A percentile compares a stretch with the other conserved stretches of the same genome.
phyloP scores from a whole-genome alignment of 768 basidiomycete genomes.

The Coprinopsis sp. region DNA sequence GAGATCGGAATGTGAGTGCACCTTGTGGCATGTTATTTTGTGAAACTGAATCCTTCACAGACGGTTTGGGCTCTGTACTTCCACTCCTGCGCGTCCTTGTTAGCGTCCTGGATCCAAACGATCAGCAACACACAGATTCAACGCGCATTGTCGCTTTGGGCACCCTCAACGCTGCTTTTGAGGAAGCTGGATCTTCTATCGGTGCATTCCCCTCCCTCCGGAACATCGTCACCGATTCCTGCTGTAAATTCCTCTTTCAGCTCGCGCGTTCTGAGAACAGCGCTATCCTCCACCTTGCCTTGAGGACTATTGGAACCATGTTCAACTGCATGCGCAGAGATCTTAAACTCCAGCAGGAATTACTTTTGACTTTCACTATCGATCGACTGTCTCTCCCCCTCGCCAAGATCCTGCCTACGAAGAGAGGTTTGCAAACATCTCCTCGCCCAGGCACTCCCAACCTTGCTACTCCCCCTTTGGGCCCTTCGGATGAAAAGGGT shows the following conservation, averaged over 20 bases:
- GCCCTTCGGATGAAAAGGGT: constrained; percentile 41
- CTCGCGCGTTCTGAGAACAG: constrained; percentile 88
- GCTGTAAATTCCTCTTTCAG: constrained; percentile 96
- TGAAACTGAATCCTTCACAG: constrained; percentile 30
- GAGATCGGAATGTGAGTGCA: constrained; percentile 39
- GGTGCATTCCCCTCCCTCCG: constrained; percentile 74
- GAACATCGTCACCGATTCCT: constrained; percentile 76
- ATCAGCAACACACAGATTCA: constrained; percentile 94
- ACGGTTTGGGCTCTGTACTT: constrained; percentile 87
- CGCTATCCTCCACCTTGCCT: constrained; percentile 68
- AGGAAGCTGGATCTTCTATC: constrained; percentile 74
- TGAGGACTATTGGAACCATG: constrained; percentile 84
- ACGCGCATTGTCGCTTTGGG: constrained; percentile 86
- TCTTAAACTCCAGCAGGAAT: constrained; percentile 91
- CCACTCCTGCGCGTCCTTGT: constrained; percentile 93
- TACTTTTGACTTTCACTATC: constrained; percentile 91
- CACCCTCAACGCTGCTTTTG: constrained; percentile 83
- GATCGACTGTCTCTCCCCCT: constrained; percentile 77
- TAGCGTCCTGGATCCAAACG: constrained; percentile 91
- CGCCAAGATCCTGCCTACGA: constrained; percentile 25
- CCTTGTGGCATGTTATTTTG: not conserved
- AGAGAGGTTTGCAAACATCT: constrained; percentile 35
- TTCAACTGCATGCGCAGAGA: constrained; percentile 82
- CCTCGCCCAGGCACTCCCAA: constrained; percentile 50
- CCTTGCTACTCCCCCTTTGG: constrained; percentile 35